phyloP scores from a whole-genome alignment of 768 basidiomycete species.

The Boletus vermiculosoides region DNA sequence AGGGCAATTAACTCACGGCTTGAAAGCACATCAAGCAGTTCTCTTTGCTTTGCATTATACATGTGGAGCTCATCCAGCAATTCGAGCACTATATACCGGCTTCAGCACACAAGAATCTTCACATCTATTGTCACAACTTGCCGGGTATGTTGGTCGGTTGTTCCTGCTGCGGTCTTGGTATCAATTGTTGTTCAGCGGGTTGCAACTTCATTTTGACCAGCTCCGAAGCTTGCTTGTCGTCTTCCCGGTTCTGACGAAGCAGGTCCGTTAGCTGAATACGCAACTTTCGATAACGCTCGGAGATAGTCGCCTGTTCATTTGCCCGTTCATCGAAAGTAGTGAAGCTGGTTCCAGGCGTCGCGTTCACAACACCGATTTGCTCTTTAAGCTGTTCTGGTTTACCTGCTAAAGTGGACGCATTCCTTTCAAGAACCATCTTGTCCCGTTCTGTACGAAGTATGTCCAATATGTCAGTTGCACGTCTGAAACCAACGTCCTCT shows the following conservation, averaged over 20 bases:
- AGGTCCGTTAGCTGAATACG: neutral
- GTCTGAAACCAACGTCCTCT: neutral
- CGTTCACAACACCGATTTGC: neutral
- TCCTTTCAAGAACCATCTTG: neutral
- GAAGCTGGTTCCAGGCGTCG: neutral
- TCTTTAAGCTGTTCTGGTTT: neutral
- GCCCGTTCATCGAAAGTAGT: neutral
- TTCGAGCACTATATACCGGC: neutral
- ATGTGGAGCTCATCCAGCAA: neutral
- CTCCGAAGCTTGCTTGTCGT: neutral
- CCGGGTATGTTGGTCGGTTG: neutral
- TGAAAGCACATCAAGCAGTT: neutral
- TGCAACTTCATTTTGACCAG: neutral
- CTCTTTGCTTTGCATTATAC: neutral
- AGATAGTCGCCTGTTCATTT: neutral
- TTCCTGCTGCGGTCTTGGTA: neutral
- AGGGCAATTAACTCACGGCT: neutral
- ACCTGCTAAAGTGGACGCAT: neutral
- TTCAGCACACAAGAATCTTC: neutral
- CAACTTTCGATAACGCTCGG: neutral
- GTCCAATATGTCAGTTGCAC: neutral
- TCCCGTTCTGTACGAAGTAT: neutral
- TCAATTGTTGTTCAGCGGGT: neutral
- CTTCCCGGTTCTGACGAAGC: neutral
- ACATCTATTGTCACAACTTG: neutral